Base-by-base conservation (phyloP, 176 grass and related monocot species). In the Musa beccarii region DNA sequence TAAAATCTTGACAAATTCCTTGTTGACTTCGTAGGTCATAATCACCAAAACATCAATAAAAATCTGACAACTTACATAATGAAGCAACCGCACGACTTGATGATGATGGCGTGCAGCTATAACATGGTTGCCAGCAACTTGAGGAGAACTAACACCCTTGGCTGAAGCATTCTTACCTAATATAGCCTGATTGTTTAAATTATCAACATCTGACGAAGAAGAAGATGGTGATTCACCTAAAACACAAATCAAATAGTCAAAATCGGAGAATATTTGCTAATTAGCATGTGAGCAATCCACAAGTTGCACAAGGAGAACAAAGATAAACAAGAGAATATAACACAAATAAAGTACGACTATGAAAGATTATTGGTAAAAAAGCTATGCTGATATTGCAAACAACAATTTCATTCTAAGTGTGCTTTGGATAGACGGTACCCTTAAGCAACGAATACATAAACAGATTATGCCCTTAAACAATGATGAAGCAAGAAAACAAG, bases 171-270 rank as follows among this genome's bases (percentile, higher is more conserved):
- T 59, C 77, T 87, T 89, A 79, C 72, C 72, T 76, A 81, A 62
- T 59, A 71, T 77, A 76, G 68, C 82, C 76, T 78, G 86, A 54
- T 87, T 87, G 81, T 92, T 92, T 43, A 92, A 80, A 78, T 89
- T 92, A 78, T 92, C 90, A 52, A 92, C 80, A 79, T 92, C 90
- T 75, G 90, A 92, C 22, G 84, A 82, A 52, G 90, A 92, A 64
- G 86, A 92, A 51, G 90, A 92, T 56, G 90, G 84, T 64, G 90
- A 92, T 73, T 89, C 90, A 57, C 73, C 86, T 89, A 78, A 70
- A 76, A 54, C 26, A 20, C 14, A 51, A 51, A 23, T 11, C 6
- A 51, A 1, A 51, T 21, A 76, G 49, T 64, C 34, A 66, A 51
- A 19, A 64, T 52, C 59, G 22, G 15, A 49, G 20, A 10, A 65